Conservation (phyloP, 805 yeast species). For the Starmerella bacillaris region DNA sequence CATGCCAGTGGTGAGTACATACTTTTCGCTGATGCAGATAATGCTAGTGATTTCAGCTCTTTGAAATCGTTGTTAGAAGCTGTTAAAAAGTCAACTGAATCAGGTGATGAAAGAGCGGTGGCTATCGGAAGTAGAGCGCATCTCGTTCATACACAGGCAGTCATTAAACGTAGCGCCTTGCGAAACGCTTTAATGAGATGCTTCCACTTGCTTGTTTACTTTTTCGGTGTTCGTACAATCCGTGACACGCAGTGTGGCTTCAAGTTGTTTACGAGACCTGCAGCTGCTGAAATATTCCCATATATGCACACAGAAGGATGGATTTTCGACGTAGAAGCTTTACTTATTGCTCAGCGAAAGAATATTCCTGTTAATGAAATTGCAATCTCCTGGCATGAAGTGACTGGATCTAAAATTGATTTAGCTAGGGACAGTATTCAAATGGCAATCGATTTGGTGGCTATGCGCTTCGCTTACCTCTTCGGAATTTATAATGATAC, state of each 20-base stretch:
- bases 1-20: slow-evolving; percentile 53
- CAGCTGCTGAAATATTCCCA: slow-evolving; percentile 56
- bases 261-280: slow-evolving; percentile 63
- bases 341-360: slow-evolving; percentile 62
- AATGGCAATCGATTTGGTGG: slow-evolving; percentile 88
- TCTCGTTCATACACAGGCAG: slow-evolving; percentile 90
- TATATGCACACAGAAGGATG: slow-evolving; percentile 92
- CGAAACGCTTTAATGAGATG: slow-evolving; percentile 88
- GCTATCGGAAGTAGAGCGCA: slow-evolving; percentile 92
- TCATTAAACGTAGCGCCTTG: slow-evolving; percentile 76
- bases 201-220: slow-evolving; percentile 63
- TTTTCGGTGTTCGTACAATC: slow-evolving; percentile 75
- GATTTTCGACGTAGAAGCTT: slow-evolving; percentile 92
- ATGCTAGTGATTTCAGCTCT: slow-evolving; percentile 74
- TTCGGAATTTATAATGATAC: slow-evolving; percentile 47
- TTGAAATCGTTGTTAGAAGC: slow-evolving; percentile 31
- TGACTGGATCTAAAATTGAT: slow-evolving; percentile 85
- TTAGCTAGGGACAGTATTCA: slow-evolving; percentile 74
- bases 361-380: slow-evolving; percentile 52
- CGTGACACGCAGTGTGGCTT: slow-evolving; percentile 97
- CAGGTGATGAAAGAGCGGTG: slow-evolving; percentile 31
- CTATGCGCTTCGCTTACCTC: slow-evolving; percentile 73
- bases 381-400: slow-evolving; percentile 92
- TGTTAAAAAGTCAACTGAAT: slow-evolving; percentile 21
- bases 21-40: slow-evolving; percentile 94